Percentiles rank a stretch among this genome's conserved stretches.
Evolutionary conservation across 2,329 filamentous ascomycete genomes (phyloP).

Genomic region (Waltergamsia citrina): DNA sequence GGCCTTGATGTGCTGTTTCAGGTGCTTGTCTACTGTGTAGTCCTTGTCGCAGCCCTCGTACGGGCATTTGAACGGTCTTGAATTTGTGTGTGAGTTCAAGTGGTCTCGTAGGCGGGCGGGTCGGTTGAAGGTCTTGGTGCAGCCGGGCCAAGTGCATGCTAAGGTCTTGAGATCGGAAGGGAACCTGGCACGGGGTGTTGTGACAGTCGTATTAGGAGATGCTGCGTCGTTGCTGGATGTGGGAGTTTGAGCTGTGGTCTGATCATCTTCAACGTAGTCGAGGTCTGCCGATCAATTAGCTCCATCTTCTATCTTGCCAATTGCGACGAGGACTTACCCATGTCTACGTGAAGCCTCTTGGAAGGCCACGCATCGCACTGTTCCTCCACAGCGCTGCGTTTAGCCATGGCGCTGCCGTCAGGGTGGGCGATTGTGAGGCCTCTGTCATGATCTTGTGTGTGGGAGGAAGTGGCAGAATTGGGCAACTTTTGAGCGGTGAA

Average conservation of each 20-base stretch:
- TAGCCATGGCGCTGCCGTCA: slow-evolving; percentile 17
- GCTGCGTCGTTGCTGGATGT: slow-evolving; percentile 19
- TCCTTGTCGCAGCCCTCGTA: slow-evolving; percentile 67
- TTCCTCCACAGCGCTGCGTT: slow-evolving; percentile 17
- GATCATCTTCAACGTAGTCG: slow-evolving; percentile 23
- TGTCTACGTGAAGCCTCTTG: slow-evolving; percentile 15
- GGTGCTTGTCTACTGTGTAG: slow-evolving; percentile 78
- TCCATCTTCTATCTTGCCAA: not conserved
- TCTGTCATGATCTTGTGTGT: not conserved
- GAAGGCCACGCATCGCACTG: slow-evolving; percentile 12
- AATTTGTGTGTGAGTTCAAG: slow-evolving; percentile 75
- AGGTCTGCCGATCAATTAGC: slow-evolving; percentile 10
- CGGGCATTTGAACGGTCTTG: slow-evolving; percentile 68
- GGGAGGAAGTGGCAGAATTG: slow-evolving; percentile 19
- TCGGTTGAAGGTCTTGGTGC: slow-evolving; percentile 78
- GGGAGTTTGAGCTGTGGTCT: slow-evolving; percentile 19
- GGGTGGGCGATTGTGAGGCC: slow-evolving; percentile 2
- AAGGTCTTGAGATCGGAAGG: slow-evolving; percentile 71
- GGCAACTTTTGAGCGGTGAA: slow-evolving; percentile 21
- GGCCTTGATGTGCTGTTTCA: slow-evolving; percentile 77
- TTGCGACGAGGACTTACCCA: not conserved
- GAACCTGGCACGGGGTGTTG: slow-evolving; percentile 40
- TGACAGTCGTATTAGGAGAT: slow-evolving; percentile 18
- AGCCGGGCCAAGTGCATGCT: slow-evolving; percentile 63
- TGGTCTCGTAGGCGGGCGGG: slow-evolving; percentile 74